Evolutionary conservation across 805 yeast genomes (phyloP), one percentile per base, ranked within the genome.

Genomic region (Wickerhamomyces tratensis): DNA sequence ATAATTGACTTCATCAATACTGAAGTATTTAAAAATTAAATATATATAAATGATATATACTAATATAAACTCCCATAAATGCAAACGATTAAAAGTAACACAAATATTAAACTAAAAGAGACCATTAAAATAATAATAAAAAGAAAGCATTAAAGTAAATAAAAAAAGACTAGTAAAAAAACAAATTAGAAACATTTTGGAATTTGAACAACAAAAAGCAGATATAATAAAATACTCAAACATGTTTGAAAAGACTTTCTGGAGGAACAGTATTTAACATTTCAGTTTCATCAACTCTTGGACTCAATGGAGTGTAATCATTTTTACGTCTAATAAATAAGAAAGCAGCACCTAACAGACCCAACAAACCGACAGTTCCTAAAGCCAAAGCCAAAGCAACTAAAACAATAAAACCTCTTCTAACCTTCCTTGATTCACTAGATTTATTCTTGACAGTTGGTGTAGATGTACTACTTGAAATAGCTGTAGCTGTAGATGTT

Each of bases 341-440:
- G 39, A 62, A 59, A 39, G 53, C 49, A 7, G 58, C 67, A 33
- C 71, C 71, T 5, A 65, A 48, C 27, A 65, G 59, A 43, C 71
- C 83, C 42, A 63, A 51, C 15, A 58, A 58, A 39, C 63, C 55
- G 35, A 69, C 57, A 1, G 74, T 68, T 15, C 68, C 86, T 31
- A 84, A 50, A 0, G 91, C 77, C 42, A 80, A 64, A 0, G 88
- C 93, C 36, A 81, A 67, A 0, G 84, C 77, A 37, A 83, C 73
- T 29, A 85, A 71, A 5, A 81, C 87, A 29, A 83, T 79, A 51
- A 72, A 80, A 0, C 93, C 89, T 20, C 75, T 59, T 30, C 59
- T 62, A 45, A 59, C 58, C 46, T 61, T 57, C 31, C 55, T 52
- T 33, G 48, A 44, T 10, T 37, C 46, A 35, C 36, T 40, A 7